These are phyloP conservation scores for Lyophyllum decastes DNA, from an alignment of 768 basidiomycete genomes.

Conservation along the genomic window DNA sequence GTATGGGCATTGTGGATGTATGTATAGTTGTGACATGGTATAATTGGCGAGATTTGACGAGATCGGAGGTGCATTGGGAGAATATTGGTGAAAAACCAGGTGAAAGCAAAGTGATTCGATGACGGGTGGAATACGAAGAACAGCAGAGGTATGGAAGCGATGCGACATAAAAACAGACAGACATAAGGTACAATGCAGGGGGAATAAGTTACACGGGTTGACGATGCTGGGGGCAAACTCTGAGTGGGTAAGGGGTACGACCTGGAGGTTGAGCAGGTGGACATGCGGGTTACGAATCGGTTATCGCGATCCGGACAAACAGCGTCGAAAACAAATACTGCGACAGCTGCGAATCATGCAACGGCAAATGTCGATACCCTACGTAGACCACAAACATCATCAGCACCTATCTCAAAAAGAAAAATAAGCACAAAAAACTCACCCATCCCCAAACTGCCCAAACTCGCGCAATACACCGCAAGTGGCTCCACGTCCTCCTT, in stretches of 20 bases:
- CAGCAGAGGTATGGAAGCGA: neutral
- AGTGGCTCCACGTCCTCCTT: conserved; percentile 64
- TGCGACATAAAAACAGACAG: neutral
- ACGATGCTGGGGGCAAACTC: too few species aligned
- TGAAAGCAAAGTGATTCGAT: too few species aligned
- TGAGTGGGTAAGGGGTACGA: too few species aligned
- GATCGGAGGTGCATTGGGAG: too few species aligned
- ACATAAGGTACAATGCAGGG: neutral
- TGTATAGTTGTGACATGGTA: too few species aligned
- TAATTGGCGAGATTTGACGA: too few species aligned
- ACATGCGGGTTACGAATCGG: conserved; percentile 8
- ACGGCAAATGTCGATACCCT: conserved; percentile 93
- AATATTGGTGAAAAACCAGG: too few species aligned
- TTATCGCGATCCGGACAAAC: conserved; percentile 72
- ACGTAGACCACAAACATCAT: conserved; percentile 3
- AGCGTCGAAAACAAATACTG: conserved; percentile 93
- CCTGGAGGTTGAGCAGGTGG: too few species aligned
- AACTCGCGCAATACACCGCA: conserved; percentile 73
- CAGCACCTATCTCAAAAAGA: neutral
- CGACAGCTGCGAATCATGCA: conserved; percentile 87
- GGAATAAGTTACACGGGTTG: neutral
- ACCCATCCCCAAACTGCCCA: conserved; percentile 81
- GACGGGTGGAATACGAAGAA: too few species aligned
- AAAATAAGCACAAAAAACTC: conserved; percentile 15
- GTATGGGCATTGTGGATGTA: too few species aligned